Base-by-base conservation (phyloP, 169 alveolate genomes). In the Plasmodium billcollinsi region DNA sequence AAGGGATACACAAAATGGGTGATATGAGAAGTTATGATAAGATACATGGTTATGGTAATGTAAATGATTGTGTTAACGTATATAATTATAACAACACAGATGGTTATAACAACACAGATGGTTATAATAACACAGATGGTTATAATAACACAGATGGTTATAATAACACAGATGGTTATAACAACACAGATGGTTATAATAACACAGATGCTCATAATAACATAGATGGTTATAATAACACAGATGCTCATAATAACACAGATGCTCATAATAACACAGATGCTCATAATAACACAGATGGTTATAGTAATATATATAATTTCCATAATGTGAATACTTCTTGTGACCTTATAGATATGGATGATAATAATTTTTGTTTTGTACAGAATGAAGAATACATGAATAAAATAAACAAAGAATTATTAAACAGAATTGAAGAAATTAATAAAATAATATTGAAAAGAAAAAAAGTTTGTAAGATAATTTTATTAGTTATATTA, bases 381-480 rank as follows among this genome's bases (percentile, higher is more conserved):
- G 52, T 80, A n/a, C 62, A 80, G 33, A 66, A 80, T 62, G 59
- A 15, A 3, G 66, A 70, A 15, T 80, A 39, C 39, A 80, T 80
- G 90, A 80, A 61, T 15, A 52, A 66, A 26, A 62, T 80, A 47
- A 80, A 70, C 73, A 33, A 69, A 20, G 66, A 69, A 26, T 73
- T 80, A 62, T 43, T 80, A 58, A 62, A 69, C 15, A 39, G 33
- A 24, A 69, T 80, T 12, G 90, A 80, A 67, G 90, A 80, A 67
- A 80, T 80, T 54, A 80, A 80, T 73, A 49, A 47, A 52, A 54
- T 80, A 56, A 80, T 80, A 29, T 56, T 80, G 83, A 69, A 61
- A 62, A 52, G 90, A 59, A 80, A 80, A 29, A 80, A 80, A 54
- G 20, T 54, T 9, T 80, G 90, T 73, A 80, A 80, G 50, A 80